These are phyloP conservation scores for Dacryopinax primogenitus DNA, from an alignment of 768 basidiomycete species.

Conservation along the genomic window DNA sequence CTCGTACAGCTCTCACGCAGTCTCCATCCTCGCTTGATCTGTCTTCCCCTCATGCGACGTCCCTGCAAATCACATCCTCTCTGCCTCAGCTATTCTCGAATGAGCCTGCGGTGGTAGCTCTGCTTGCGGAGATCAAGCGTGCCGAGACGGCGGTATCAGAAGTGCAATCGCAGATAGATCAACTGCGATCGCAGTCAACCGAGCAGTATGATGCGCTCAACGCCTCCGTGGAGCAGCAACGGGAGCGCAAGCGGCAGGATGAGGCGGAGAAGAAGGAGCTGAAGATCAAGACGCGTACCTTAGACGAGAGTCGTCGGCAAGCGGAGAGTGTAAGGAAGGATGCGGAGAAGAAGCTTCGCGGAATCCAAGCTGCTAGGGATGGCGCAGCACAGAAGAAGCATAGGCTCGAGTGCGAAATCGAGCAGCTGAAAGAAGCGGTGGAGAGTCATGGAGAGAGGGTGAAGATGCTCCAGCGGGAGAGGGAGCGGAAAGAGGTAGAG, in stretches of 20 bases:
- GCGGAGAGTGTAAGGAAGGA: constrained; percentile 73
- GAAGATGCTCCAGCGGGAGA: constrained; percentile 24
- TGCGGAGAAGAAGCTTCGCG: constrained; percentile 74
- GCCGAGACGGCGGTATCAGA: constrained; percentile 52
- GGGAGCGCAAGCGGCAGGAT: constrained; percentile 67
- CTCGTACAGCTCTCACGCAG: background rate
- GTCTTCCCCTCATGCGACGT: background rate
- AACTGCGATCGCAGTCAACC: constrained; percentile 43
- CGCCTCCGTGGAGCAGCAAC: constrained; percentile 55
- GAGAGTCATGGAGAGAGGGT: constrained; percentile 39
- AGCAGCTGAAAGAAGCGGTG: constrained; percentile 51
- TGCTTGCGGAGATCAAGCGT: constrained; percentile 57
- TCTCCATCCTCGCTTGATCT: background rate
- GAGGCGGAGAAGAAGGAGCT: constrained; percentile 65
- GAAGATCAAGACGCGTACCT: constrained; percentile 65
- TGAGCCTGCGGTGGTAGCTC: constrained; percentile 57
- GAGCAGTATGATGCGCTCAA: constrained; percentile 56
- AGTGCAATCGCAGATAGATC: constrained; percentile 53
- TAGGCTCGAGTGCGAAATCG: constrained; percentile 32
- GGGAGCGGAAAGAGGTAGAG: constrained; percentile 39
- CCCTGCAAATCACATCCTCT: background rate
- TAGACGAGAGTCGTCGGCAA: constrained; percentile 75
- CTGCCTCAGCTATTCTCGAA: constrained; percentile 25
- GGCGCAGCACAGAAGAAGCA: constrained; percentile 35
- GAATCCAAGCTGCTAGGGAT: constrained; percentile 51